Evolutionary conservation across 768 basidiomycete species (phyloP).

Genomic region (Kwoniella heveanensis): DNA sequence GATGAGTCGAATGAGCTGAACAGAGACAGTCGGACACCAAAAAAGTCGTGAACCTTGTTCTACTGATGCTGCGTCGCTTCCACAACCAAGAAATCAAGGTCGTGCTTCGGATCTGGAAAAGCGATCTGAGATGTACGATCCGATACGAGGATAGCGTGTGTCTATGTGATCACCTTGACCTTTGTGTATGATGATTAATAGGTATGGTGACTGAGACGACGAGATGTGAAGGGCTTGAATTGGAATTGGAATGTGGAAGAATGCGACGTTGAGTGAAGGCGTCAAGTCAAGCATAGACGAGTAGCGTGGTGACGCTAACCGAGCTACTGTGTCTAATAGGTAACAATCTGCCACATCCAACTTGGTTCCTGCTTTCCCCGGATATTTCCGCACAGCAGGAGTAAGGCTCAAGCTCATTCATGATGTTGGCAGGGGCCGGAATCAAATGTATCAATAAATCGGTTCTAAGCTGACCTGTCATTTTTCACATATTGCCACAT

Average conservation of each 20-base stretch:
- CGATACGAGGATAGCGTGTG: not conserved
- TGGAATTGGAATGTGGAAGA: not conserved
- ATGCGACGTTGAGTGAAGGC: not conserved
- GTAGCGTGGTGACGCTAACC: too few species aligned
- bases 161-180: not conserved
- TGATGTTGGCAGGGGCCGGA: not conserved
- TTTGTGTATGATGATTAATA: not conserved
- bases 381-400: not conserved
- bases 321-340: too few species aligned
- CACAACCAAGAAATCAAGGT: not conserved
- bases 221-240: not conserved
- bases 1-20: not conserved
- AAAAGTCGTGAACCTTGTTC: slow-evolving; percentile 1
- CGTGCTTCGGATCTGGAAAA: not conserved
- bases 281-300: not conserved
- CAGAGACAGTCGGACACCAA: not conserved
- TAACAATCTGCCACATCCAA: not conserved
- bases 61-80: not conserved
- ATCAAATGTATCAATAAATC: slow-evolving; percentile 1
- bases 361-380: not conserved
- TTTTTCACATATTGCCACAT: not conserved
- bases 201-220: not conserved
- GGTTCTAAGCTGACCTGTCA: too few species aligned
- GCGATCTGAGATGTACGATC: not conserved
- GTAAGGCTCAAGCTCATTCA: too few species aligned